Evolutionary conservation across 164 flowering plant genomes (phyloP).

Genomic region (Chimonanthus salicifolius): DNA sequence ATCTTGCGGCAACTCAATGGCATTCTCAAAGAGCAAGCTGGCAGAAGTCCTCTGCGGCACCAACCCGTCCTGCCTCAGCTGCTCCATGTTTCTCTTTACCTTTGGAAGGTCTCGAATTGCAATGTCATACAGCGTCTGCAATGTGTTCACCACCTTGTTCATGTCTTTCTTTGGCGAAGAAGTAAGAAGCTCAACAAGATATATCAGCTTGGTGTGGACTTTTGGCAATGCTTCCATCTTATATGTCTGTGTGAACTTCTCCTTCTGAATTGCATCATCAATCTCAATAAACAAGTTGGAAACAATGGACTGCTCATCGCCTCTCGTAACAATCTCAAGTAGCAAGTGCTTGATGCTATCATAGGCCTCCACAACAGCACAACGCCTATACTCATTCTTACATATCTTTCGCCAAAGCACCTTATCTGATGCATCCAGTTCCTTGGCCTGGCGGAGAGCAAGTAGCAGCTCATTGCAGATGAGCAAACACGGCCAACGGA

Average conservation of each 20-base stretch:
- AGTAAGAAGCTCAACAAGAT: constrained; percentile 53
- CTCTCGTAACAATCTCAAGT: constrained; percentile 38
- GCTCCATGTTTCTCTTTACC: constrained; percentile 35
- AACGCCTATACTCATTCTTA: constrained; percentile 76
- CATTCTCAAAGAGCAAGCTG: constrained; percentile 74
- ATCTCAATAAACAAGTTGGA: constrained; percentile 47
- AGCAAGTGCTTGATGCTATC: constrained; percentile 70
- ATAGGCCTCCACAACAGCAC: constrained; percentile 87
- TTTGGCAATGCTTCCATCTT: constrained; percentile 32
- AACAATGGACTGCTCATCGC: constrained; percentile 59
- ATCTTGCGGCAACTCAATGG: constrained; percentile 52
- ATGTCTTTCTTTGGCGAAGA: constrained; percentile 35
- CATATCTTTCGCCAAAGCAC: constrained; percentile 66
- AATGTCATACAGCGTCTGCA: constrained; percentile 83
- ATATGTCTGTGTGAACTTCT: constrained; percentile 48
- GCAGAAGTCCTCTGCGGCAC: constrained; percentile 34
- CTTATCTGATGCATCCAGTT: constrained; percentile 48
- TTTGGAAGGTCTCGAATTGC: constrained; percentile 56
- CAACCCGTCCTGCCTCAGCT: constrained; percentile 55
- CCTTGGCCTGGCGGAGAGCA: constrained; percentile 76
- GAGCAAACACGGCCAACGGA: constrained; percentile 94
- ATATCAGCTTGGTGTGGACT: constrained; percentile 54
- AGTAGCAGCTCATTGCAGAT: constrained; percentile 85
- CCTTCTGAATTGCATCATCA: constrained; percentile 40
- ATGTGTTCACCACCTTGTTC: constrained; percentile 40